Base-by-base conservation (phyloP, 2,329 filamentous ascomycete genomes). In the Didymella segeticola region DNA sequence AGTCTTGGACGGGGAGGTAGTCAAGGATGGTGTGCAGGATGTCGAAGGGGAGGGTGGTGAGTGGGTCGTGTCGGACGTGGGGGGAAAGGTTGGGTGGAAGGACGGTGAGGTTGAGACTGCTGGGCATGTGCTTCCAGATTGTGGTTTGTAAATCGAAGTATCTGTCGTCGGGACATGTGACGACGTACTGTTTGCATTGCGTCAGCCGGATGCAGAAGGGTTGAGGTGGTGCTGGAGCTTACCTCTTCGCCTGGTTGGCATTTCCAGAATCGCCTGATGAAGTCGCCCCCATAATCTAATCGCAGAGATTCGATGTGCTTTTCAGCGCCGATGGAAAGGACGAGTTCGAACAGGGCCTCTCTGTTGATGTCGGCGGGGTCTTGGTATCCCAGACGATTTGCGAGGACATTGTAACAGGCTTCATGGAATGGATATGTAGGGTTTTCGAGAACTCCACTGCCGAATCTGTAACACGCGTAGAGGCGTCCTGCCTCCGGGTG, bases 401-500 rank as follows among this genome's bases (percentile, higher is more conserved):
- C 54, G 1, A 68, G 56, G 25, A 67, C 34, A 9, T 55, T 34
- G 39, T 57, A 61, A 23, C 66, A 68, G 2, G 50, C 50, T 22
- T 61, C 54, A 41, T 67, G 64, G 19, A 67, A 63, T 3, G 63
- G 64, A 39, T 53, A 66, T 11, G 47, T 48, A 5, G 25, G 23
- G 1, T 38, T 30, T 1, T 41, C 27, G 15, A 26, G 11, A 4
- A 57, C 57, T 2, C 36, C 17, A 11, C 55, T 42, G 5, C 48
- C 53, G 0, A 30, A 8, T 5, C 38, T 19, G 26, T 59, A 64
- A 25, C 59, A 61, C 12, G 29, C 15, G 29, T 50, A 33, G 2
- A 39, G 4, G n/a, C n/a, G n/a, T n/a, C n/a, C n/a, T n/a, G n/a
- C n/a, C 6, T 31, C 10, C 2, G 20, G 10, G 2, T 38, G 10